Base-by-base conservation (phyloP, 257 asterid genomes). In the Paulownia fortunei region DNA sequence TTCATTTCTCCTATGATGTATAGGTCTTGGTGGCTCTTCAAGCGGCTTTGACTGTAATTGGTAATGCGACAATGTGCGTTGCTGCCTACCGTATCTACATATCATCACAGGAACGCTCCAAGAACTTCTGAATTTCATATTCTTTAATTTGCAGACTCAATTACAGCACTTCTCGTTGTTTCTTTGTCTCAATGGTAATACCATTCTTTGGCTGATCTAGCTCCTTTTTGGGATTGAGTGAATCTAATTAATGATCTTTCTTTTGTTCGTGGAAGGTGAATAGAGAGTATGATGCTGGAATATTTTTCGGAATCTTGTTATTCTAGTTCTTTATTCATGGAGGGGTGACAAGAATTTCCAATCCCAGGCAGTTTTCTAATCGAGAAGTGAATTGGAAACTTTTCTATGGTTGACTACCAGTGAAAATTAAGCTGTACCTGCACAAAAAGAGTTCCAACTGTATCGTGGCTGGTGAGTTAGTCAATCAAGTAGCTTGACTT, bases 21-120 rank as follows among this genome's bases (percentile, higher is more conserved):
- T 80, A 95, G 99, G 88, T 89, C 42, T 81, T 95, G 87, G 99
- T 95, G 81, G 97, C 89, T 77, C 84, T 95, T 76, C 99, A 95
- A 87, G 98, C 97, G n/a, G 98, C 98, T 66, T 84, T 95, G 81
- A 95, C 99, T 1, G 89, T 93, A 19, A 80, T 93, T 69, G 99
- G 99, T 54, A 95, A 91, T 10, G 86, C 81, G 8, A 93, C 99
- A 51, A 95, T 95, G 96, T 95, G 97, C 86, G 32, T 95, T 67
- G 99, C 99, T 76, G 99, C 98, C 68, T 95, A 89, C 79, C 96
- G 94, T 55, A 92, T 95, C 75, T 93, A 90, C 83, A 74, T 30
- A 37, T 82, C 88, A 1, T 84, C 97, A 58, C 88, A 87, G 56
- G 87, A 88, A 79, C 78, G 87, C 73, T 89, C 92, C 83, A 81